Conservation (phyloP, 2,329 filamentous ascomycete species). For the Exophiala lecanii-corni region DNA sequence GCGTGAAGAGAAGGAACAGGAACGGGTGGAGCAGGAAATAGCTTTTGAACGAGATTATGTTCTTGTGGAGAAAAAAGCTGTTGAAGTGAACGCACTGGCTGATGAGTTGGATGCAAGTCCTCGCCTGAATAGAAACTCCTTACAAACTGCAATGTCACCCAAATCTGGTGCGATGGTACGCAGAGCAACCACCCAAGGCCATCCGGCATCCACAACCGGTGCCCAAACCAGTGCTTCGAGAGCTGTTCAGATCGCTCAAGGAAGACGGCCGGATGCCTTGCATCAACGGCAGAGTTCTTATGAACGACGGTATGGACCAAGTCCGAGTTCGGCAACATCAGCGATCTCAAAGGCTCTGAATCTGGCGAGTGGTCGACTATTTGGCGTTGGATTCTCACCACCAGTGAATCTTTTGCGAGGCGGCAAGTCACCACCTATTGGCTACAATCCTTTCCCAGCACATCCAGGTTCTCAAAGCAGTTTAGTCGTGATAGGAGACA, state of each 20-base stretch:
- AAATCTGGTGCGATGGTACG: constrained; percentile 64
- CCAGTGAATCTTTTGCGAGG: constrained; percentile 43
- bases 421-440: constrained; percentile 42
- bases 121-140: constrained; percentile 50
- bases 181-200: constrained; percentile 72
- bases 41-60: constrained; percentile 93
- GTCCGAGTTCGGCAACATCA: constrained; percentile 74
- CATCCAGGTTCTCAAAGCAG: constrained; percentile 73
- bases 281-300: constrained; percentile 76
- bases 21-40: constrained; percentile 75
- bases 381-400: constrained; percentile 48
- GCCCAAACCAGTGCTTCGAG: constrained; percentile 66
- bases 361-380: constrained; percentile 68
- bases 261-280: constrained; percentile 55
- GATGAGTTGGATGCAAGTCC: constrained; percentile 88
- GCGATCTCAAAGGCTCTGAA: constrained; percentile 93
- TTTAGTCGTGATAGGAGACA: constrained; percentile 59
- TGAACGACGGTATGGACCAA: constrained; percentile 70
- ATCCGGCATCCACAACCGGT: constrained; percentile 63
- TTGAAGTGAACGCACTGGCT: constrained; percentile 95
- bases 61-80: constrained; percentile 86
- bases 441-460: constrained; percentile 68
- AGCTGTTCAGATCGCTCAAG: constrained; percentile 68
- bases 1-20: constrained; percentile 46
- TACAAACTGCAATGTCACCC: constrained; percentile 45